phyloP scores from a whole-genome alignment of 2,329 filamentous ascomycete genomes.

The Aspergillus sp. region DNA sequence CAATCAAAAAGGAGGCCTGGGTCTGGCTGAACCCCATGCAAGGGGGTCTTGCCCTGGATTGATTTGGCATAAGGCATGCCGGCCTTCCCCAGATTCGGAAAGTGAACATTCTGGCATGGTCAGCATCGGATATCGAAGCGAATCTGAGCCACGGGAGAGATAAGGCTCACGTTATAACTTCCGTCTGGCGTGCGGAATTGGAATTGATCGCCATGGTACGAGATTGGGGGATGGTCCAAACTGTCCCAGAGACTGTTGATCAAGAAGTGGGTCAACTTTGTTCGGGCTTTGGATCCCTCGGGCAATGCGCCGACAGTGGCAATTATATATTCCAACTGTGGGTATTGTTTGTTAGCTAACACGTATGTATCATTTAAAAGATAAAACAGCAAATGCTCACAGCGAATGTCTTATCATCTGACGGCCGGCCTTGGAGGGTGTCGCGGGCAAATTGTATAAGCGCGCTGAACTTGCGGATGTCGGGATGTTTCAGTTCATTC shows the following conservation, averaged over 20 bases:
- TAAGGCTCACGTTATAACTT: slow-evolving; percentile 4
- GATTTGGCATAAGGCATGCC: slow-evolving; percentile 8
- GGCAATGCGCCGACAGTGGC: slow-evolving; percentile 3
- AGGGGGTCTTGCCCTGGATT: slow-evolving; percentile 2
- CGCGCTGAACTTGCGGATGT: no score
- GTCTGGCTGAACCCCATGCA: slow-evolving; percentile 6
- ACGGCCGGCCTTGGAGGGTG: no score
- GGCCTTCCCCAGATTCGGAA: slow-evolving; percentile 4
- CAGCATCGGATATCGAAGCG: background rate
- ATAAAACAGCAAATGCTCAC: no score
- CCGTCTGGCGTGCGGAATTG: slow-evolving; percentile 6
- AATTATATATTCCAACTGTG: slow-evolving; percentile 7
- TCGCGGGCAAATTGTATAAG: no score
- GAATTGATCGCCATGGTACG: slow-evolving; percentile 5
- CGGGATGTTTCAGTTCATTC: no score
- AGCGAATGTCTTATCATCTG: no score
- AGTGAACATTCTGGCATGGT: slow-evolving; percentile 1
- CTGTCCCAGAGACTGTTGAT: slow-evolving; percentile 6
- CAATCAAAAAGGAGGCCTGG: slow-evolving; percentile 7
- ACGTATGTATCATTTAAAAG: no score
- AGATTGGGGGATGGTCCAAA: slow-evolving; percentile 5
- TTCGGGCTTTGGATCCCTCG: slow-evolving; percentile 3
- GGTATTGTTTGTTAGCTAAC: no score
- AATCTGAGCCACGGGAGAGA: no score
- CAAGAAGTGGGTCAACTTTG: slow-evolving; percentile 3